phyloP scores from a whole-genome alignment of 2,329 filamentous ascomycete species.

The Pezicula radicicola region DNA sequence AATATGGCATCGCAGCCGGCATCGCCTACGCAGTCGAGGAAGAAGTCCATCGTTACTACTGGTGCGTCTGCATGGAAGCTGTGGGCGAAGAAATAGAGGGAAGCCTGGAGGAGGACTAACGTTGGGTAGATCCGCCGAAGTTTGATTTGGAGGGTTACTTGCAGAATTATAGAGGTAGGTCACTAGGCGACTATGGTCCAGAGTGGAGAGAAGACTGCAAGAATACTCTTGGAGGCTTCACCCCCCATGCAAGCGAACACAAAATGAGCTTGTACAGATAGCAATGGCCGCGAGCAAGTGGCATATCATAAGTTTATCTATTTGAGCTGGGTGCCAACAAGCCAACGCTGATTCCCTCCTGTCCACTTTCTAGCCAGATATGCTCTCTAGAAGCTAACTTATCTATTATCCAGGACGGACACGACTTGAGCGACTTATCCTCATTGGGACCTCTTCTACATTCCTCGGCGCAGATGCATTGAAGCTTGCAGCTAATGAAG shows the following conservation, averaged over 20 bases:
- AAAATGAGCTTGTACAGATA: too few relatives aligned
- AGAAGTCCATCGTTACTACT: constrained; percentile 15
- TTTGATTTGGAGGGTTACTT: constrained; percentile 92
- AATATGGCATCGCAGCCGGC: constrained; percentile 15
- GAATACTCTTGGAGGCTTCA: too few relatives aligned
- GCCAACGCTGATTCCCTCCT: not conserved
- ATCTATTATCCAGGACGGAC: constrained; percentile 65
- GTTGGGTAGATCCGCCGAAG: constrained; percentile 55
- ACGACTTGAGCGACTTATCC: constrained; percentile 73
- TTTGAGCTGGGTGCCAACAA: not conserved
- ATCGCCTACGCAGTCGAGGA: constrained; percentile 16
- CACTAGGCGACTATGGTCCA: too few relatives aligned
- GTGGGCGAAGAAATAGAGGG: constrained; percentile 4
- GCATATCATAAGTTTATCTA: too few relatives aligned
- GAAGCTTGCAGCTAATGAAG: constrained; percentile 71
- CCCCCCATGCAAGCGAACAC: too few relatives aligned
- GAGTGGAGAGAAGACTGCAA: too few relatives aligned
- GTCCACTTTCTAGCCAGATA: not conserved
- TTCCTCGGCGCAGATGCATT: constrained; percentile 77
- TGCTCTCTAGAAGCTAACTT: not conserved
- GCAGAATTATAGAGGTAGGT: constrained; percentile 75
- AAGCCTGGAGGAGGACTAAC: constrained; percentile 5
- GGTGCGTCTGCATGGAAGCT: constrained; percentile 9
- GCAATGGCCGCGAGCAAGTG: too few relatives aligned
- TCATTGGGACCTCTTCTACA: constrained; percentile 77